A percentile compares a stretch with the other conserved stretches of the same genome.
Conservation (phyloP, 2,329 filamentous ascomycete species). For the Fusarium armeniacum region DNA sequence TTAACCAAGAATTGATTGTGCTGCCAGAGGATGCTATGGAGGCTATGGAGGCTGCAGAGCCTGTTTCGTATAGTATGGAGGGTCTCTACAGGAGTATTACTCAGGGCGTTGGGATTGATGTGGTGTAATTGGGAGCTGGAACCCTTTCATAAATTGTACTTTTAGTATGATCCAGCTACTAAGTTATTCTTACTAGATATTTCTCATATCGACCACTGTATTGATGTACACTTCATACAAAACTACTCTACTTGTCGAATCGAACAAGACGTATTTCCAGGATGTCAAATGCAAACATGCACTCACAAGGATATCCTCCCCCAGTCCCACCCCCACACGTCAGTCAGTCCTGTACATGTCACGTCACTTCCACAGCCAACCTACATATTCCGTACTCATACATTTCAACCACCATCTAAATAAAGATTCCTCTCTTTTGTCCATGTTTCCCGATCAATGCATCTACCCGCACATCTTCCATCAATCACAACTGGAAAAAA, state of each 20-base stretch:
- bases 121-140: not conserved
- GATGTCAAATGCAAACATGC: slow-evolving; percentile 16
- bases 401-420: slow-evolving; percentile 1
- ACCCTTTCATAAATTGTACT: too few relatives aligned
- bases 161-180: too few relatives aligned
- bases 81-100: not conserved
- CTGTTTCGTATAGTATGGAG: not conserved
- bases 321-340: slow-evolving; percentile 12
- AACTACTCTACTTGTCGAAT: not conserved
- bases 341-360: slow-evolving; percentile 6
- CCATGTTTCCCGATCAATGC: slow-evolving; percentile 13
- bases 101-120: not conserved
- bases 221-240: not conserved
- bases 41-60: slow-evolving; percentile 6
- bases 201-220: too few relatives aligned
- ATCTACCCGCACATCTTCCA: slow-evolving; percentile 16
- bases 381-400: too few relatives aligned
- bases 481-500: not conserved
- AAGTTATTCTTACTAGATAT: too few relatives aligned
- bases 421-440: not conserved
- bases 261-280: not conserved
- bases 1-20: slow-evolving; percentile 48
- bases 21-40: slow-evolving; percentile 3
- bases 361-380: not conserved
- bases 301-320: slow-evolving; percentile 9